Conservation (phyloP, 371 early-diverging fungal species). For the Rhizopus delemar region DNA sequence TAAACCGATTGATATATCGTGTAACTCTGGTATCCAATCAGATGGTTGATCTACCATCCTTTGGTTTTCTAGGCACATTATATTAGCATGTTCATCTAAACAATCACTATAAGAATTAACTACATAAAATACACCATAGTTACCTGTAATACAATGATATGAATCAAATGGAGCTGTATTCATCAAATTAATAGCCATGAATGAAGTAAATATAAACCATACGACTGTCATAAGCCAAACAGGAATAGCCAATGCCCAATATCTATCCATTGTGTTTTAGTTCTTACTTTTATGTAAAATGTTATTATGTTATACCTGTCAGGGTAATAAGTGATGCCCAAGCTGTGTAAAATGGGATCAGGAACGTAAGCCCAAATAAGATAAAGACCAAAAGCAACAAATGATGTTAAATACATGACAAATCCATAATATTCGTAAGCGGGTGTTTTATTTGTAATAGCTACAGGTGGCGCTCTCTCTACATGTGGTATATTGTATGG, state of each 20-base stretch:
- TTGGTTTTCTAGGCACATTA: constrained; percentile 42
- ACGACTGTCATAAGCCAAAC: constrained; percentile 72
- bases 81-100: constrained; percentile 63
- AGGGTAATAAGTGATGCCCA: constrained; percentile 82
- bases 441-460: constrained; percentile 66
- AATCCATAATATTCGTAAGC: constrained; percentile 86
- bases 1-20: constrained; percentile 71
- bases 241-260: constrained; percentile 79
- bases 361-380: constrained; percentile 82
- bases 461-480: constrained; percentile 52
- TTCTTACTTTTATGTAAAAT: neutral
- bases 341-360: constrained; percentile 66
- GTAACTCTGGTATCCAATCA: constrained; percentile 71
- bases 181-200: constrained; percentile 67
- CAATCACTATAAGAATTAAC: neutral
- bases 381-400: constrained; percentile 75
- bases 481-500: constrained; percentile 31
- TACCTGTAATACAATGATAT: constrained; percentile 70
- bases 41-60: constrained; percentile 43
- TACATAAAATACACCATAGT: neutral
- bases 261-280: constrained; percentile 35
- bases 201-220: constrained; percentile 70
- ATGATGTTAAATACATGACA: constrained; percentile 79
- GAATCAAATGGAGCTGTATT: constrained; percentile 71
- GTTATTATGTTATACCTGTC: constrained; percentile 42